Evolutionary conservation across 1,139 yeast species (phyloP).

Genomic region (Scheffersomyces titani): DNA sequence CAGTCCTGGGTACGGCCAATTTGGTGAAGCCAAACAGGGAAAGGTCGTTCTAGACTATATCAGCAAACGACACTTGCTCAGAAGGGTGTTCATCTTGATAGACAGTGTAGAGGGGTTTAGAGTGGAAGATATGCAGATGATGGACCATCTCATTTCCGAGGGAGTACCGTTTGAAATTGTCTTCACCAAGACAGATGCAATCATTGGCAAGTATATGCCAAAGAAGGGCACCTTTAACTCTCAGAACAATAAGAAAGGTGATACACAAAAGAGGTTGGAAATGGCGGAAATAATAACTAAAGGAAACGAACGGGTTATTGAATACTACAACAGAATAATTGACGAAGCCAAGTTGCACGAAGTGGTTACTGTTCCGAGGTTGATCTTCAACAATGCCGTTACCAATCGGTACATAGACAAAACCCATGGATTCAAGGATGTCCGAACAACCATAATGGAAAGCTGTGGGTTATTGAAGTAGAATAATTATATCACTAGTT

Average conservation of each 20-base stretch:
- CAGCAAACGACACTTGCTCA: conserved; percentile 49
- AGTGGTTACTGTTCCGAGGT: conserved; percentile 29
- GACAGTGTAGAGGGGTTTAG: conserved; percentile 61
- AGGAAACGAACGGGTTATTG: conserved; percentile 25
- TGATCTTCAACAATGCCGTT: conserved; percentile 37
- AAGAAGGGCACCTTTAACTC: conserved; percentile 1
- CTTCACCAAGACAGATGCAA: conserved; percentile 72
- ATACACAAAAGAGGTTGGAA: conserved; percentile 6
- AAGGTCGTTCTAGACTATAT: conserved; percentile 64
- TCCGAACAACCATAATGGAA: conserved; percentile 34
- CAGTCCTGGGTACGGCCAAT: conserved; percentile 84
- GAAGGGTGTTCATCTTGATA: conserved; percentile 60
- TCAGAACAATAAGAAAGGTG: conserved; percentile 2
- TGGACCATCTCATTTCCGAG: conserved; percentile 48
- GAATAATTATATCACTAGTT: neutral
- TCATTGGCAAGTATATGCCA: conserved; percentile 28
- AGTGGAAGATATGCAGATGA: conserved; percentile 54
- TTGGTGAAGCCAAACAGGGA: conserved; percentile 67
- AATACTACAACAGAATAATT: conserved; percentile 23
- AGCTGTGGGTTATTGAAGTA: conserved; percentile 25
- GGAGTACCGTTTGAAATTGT: conserved; percentile 75
- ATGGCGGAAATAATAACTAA: conserved; percentile 11
- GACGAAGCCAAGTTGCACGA: conserved; percentile 22
- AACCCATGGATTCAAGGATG: conserved; percentile 37
- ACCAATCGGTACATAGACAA: conserved; percentile 20